phyloP scores from a whole-genome alignment of 192 early-diverging fungal genomes.

The Chytriomyces sp. region DNA sequence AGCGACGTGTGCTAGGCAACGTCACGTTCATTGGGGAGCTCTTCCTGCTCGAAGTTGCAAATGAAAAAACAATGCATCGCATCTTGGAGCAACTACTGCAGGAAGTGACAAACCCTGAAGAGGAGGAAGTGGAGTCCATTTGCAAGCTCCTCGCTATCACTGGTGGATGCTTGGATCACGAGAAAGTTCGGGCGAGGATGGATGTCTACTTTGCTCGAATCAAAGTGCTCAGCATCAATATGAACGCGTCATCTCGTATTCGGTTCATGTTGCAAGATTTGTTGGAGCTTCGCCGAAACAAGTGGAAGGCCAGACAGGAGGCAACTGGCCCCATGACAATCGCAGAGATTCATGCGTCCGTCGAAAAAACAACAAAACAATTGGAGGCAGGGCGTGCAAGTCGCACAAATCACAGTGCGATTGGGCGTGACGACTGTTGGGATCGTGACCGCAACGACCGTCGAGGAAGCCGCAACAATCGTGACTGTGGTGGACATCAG shows the following conservation, averaged over 20 bases:
- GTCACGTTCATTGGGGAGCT: slow-evolving; percentile 95
- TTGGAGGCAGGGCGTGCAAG: slow-evolving; percentile 69
- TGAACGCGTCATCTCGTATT: slow-evolving; percentile 79
- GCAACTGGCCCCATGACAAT: slow-evolving; percentile 84
- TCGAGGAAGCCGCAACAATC: slow-evolving; percentile 16
- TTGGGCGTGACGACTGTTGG: slow-evolving; percentile 63
- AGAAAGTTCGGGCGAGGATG: slow-evolving; percentile 64
- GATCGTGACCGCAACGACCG: slow-evolving; percentile 42
- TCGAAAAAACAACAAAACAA: slow-evolving; percentile 62
- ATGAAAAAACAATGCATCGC: slow-evolving; percentile 89
- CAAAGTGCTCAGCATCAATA: slow-evolving; percentile 68
- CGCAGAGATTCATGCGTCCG: slow-evolving; percentile 85
- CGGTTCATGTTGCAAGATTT: slow-evolving; percentile 92
- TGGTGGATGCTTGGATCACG: slow-evolving; percentile 77
- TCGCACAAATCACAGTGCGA: slow-evolving; percentile 50
- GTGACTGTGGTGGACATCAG: slow-evolving; percentile 39
- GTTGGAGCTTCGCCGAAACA: slow-evolving; percentile 75
- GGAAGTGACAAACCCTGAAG: slow-evolving; percentile 74
- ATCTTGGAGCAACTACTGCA: slow-evolving; percentile 84
- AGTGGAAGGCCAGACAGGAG: slow-evolving; percentile 73
- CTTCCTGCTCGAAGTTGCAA: slow-evolving; percentile 86
- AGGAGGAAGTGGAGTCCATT: slow-evolving; percentile 93
- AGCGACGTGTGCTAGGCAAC: slow-evolving; percentile 92
- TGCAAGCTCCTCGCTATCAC: slow-evolving; percentile 90
- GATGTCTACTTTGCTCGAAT: slow-evolving; percentile 88